Percentiles rank a stretch among this genome's conserved stretches.
These are phyloP conservation scores for Mucor ambiguus DNA, from an alignment of 371 early-diverging fungal species.

Conservation along the genomic window DNA sequence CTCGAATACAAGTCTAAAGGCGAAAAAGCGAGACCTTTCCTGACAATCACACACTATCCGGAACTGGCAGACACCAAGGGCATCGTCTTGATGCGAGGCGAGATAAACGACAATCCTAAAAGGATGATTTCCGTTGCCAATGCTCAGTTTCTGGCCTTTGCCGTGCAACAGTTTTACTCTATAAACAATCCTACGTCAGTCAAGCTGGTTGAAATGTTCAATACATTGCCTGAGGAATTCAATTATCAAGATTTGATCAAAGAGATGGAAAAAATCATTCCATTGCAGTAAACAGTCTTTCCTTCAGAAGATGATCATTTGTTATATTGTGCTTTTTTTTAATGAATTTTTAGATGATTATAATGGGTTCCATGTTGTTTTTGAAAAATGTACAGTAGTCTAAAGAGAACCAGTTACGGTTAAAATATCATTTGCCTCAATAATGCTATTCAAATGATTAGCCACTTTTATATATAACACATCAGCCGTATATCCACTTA, in stretches of 20 bases:
- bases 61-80: conserved; percentile 76
- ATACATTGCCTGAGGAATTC: conserved; percentile 71
- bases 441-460: conserved; percentile 50
- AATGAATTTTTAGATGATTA: conserved; percentile 1
- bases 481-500: conserved; percentile 35
- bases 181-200: conserved; percentile 67
- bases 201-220: conserved; percentile 73
- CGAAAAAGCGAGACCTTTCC: conserved; percentile 75
- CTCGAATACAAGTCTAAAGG: conserved; percentile 87
- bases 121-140: conserved; percentile 61
- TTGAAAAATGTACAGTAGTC: conserved; percentile 22
- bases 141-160: conserved; percentile 81
- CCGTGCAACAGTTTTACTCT: conserved; percentile 86
- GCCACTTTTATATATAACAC: neutral
- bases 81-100: conserved; percentile 90
- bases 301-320: neutral
- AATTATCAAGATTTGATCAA: conserved; percentile 72
- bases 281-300: neutral
- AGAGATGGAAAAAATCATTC: conserved; percentile 43
- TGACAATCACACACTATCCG: conserved; percentile 86
- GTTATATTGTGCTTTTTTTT: conserved; percentile 3
- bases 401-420: conserved; percentile 72
- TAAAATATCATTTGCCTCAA: conserved; percentile 75
- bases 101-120: conserved; percentile 55
- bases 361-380: neutral